Evolutionary conservation across 73 alveolate species (phyloP).

Genomic region (Durusdinium trenchii): DNA sequence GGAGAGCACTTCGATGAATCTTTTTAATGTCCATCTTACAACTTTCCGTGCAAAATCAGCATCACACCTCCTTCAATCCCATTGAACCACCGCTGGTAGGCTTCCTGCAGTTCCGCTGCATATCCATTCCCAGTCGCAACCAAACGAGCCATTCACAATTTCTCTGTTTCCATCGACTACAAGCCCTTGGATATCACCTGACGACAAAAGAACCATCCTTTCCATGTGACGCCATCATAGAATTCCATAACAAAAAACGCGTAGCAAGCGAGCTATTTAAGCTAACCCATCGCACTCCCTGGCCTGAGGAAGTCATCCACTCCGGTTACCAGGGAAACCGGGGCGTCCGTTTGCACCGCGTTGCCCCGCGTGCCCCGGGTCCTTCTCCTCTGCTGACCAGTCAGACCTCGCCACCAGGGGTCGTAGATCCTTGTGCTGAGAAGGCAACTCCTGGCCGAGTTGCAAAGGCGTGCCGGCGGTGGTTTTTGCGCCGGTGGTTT

Average conservation of each 20-base stretch:
- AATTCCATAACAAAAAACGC: too few species aligned
- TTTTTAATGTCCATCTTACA: neutral
- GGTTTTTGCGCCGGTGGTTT: neutral
- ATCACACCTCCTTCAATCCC: conserved; percentile 18
- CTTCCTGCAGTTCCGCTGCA: conserved; percentile 4
- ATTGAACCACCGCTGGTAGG: conserved; percentile 39
- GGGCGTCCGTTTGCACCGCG: neutral
- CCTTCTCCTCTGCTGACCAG: conserved; percentile 8
- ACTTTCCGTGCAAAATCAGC: neutral
- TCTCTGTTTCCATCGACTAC: neutral
- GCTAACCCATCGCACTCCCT: too few species aligned
- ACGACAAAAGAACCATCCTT: too few species aligned
- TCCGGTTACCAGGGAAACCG: neutral
- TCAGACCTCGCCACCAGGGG: neutral
- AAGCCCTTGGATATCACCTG: neutral
- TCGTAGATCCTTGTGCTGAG: conserved; percentile 57
- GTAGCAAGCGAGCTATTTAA: too few species aligned
- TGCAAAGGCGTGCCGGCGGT: neutral
- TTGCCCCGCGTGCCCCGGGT: too few species aligned
- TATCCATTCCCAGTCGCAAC: neutral
- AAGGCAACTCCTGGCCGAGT: conserved; percentile 8
- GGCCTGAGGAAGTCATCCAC: too few species aligned
- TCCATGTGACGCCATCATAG: too few species aligned
- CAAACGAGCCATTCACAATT: neutral
- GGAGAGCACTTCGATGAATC: neutral